phyloP scores from a whole-genome alignment of 2,329 filamentous ascomycete genomes.

The Xylariaceae sp. region DNA sequence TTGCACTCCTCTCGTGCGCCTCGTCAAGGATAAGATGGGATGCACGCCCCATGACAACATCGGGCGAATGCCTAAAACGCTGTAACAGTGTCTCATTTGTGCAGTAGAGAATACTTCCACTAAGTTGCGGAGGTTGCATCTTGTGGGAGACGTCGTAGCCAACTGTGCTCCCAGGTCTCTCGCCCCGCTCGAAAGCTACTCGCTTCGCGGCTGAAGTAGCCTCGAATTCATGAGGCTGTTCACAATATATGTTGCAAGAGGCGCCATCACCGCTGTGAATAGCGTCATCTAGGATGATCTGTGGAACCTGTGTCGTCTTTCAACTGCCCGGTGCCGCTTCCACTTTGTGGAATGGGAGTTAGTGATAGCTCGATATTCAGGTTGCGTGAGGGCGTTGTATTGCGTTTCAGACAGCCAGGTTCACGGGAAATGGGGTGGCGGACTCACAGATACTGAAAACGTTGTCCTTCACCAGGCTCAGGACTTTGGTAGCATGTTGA shows the following conservation, averaged over 20 bases:
- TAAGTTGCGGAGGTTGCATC: constrained; percentile 27
- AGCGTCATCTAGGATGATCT: constrained; percentile 47
- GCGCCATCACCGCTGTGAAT: constrained; percentile 37
- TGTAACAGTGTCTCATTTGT: constrained; percentile 46
- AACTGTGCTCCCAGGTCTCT: constrained; percentile 37
- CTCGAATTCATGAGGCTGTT: constrained; percentile 45
- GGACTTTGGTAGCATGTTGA: background rate
- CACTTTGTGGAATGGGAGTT: too few species aligned
- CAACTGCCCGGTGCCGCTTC: background rate
- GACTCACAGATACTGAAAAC: background rate
- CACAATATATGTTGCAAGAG: constrained; percentile 46
- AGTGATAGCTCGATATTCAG: too few species aligned
- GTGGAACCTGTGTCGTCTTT: constrained; percentile 40
- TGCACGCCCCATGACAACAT: constrained; percentile 36
- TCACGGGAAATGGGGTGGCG: too few species aligned
- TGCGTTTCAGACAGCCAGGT: too few species aligned
- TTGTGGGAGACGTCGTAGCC: constrained; percentile 46
- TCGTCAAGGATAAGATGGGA: constrained; percentile 51
- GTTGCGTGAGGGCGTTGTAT: too few species aligned
- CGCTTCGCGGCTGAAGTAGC: constrained; percentile 42
- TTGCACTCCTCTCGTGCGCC: constrained; percentile 24
- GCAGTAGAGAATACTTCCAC: constrained; percentile 42
- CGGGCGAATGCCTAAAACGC: constrained; percentile 37
- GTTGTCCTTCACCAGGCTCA: background rate
- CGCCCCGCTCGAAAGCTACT: constrained; percentile 43